Evolutionary conservation across 2,329 filamentous ascomycete genomes (phyloP), one percentile per base, ranked within the genome.

Genomic region (Pseudogymnoascus sp.): DNA sequence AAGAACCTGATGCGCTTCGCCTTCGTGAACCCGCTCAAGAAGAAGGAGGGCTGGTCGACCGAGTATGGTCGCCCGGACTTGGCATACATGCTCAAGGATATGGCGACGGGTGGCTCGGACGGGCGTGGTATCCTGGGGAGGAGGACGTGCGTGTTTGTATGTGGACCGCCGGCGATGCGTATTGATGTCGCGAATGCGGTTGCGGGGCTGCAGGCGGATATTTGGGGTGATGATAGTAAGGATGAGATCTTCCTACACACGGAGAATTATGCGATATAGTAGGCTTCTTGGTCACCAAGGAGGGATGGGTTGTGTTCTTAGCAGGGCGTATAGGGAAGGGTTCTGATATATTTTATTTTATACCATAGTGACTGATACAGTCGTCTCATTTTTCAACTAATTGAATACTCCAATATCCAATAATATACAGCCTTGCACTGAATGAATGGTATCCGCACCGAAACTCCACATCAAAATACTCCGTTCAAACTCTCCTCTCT

Each of bases 181-280:
- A 85, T 92, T 11, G 91, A 92, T 67, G 92, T 97, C 14, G 87
- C 89, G n/a, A 89, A 85, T 66, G 89, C 90, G 0, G 90, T 96
- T 22, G 93, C 93, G 2, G 78, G 82, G 62, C 76, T 97, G 69
- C 93, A 97, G 79, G 84, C 83, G 25, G 85, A 87, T 73, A 92
- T 97, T 58, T 92, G 90, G 88, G 86, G 83, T 5, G 87, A 91
- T 67, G 83, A 86, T 35, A 81, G 83, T 68, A 82, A 88, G 54
- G 92, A 97, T 71, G 93, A 97, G 81, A 89, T 97, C 60, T 97
- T 92, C 73, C 75, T 97, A 73, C 93, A 97, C 77, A 90, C 92
- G 3, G 93, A 97, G 79, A 97, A 97, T 73, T 97, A 96, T 77
- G 90, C 92, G 59, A 79, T 96, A 64, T 96, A 74, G 14, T 96